These are phyloP conservation scores for Fomitopsis palustris DNA, from an alignment of 1,284 basidiomycete genomes.

Conservation along the genomic window DNA sequence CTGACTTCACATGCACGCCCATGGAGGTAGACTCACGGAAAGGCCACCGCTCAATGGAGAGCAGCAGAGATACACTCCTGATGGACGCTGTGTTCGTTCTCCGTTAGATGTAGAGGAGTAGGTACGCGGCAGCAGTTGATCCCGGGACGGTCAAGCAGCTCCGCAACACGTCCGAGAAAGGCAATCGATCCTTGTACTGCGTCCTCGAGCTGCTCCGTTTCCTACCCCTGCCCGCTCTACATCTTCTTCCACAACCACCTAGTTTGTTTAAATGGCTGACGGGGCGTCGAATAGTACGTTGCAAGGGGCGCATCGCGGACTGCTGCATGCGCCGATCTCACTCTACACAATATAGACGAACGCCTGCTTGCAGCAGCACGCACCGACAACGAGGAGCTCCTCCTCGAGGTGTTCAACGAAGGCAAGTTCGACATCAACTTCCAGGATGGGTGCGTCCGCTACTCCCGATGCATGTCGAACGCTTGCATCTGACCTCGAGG, in stretches of 20 bases:
- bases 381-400: conserved; percentile 68
- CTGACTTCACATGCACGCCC: too few relatives aligned
- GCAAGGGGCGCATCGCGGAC: background rate
- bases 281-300: conserved; percentile 42
- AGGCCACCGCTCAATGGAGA: too few relatives aligned
- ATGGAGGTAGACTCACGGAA: too few relatives aligned
- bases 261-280: conserved; percentile 8
- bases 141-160: too few relatives aligned
- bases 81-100: too few relatives aligned
- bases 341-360: conserved; percentile 49
- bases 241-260: background rate
- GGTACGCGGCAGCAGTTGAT: too few relatives aligned
- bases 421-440: conserved; percentile 70
- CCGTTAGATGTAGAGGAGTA: too few relatives aligned
- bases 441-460: conserved; percentile 62
- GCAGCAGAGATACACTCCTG: too few relatives aligned
- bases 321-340: background rate
- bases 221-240: background rate
- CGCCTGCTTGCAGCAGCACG: conserved; percentile 73
- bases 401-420: conserved; percentile 58
- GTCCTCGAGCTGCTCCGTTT: too few relatives aligned
- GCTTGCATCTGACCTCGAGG: background rate
- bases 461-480: background rate
- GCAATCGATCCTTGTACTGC: too few relatives aligned
- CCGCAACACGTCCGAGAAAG: too few relatives aligned